These are phyloP conservation scores for Kwoniella mangroviensis DNA, from an alignment of 768 basidiomycete genomes.

Conservation along the genomic window DNA sequence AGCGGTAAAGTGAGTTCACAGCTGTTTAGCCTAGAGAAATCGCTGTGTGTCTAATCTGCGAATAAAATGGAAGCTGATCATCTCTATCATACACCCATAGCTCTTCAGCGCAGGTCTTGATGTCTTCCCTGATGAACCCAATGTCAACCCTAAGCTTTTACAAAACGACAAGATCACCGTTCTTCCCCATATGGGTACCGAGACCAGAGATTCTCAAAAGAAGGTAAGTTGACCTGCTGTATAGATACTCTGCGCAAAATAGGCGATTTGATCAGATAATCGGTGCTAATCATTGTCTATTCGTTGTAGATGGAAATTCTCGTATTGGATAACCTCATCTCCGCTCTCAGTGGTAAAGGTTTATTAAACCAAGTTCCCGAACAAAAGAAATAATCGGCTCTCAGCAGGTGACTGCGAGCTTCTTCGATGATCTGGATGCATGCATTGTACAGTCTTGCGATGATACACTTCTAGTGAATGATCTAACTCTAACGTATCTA, in stretches of 20 bases:
- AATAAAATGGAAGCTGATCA: neutral
- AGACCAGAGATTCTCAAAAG: constrained; percentile 46
- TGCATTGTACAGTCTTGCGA: neutral
- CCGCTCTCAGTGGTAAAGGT: constrained; percentile 48
- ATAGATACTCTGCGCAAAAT: too few relatives aligned
- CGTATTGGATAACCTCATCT: constrained; percentile 46
- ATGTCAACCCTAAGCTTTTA: constrained; percentile 77
- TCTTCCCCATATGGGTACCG: constrained; percentile 82
- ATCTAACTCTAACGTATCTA: neutral
- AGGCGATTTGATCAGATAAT: too few relatives aligned
- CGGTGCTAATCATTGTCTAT: constrained; percentile 16
- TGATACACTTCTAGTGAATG: neutral
- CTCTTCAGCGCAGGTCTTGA: constrained; percentile 80
- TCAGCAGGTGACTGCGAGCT: neutral
- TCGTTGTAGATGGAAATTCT: constrained; percentile 45
- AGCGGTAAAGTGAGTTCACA: constrained; percentile 75
- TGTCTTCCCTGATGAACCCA: constrained; percentile 83
- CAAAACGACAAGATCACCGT: constrained; percentile 82
- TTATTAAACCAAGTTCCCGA: constrained; percentile 52
- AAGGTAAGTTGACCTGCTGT: too few relatives aligned
- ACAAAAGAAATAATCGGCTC: constrained; percentile 33
- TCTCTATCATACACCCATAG: constrained; percentile 57
- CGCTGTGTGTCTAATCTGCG: neutral
- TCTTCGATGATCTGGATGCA: neutral
- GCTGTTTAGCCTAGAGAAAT: neutral